A percentile compares a stretch with the other conserved stretches of the same genome.
Evolutionary conservation across 2,329 filamentous ascomycete species (phyloP).

Genomic region (Ustulina deusta): DNA sequence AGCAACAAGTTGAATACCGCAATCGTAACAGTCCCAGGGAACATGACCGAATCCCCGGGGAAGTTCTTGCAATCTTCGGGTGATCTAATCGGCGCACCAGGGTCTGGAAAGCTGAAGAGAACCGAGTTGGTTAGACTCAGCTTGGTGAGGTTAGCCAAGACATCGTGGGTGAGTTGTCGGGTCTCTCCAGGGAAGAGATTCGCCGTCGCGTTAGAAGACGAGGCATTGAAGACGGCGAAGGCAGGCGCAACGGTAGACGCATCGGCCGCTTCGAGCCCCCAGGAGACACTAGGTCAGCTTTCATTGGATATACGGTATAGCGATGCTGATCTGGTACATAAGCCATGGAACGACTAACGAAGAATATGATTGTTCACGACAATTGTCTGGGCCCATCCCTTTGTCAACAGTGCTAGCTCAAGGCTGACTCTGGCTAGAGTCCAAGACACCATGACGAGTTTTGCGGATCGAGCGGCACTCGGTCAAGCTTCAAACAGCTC

Average conservation of each 20-base stretch:
- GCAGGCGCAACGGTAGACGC: conserved; percentile 45
- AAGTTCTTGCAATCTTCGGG: conserved; percentile 48
- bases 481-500: conserved; percentile 20
- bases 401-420: conserved; percentile 35
- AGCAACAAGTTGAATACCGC: conserved; percentile 47
- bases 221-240: conserved; percentile 42
- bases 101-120: conserved; percentile 45
- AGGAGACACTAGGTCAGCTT: conserved; percentile 40
- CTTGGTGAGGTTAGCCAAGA: conserved; percentile 46
- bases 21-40: conserved; percentile 43
- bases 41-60: conserved; percentile 44
- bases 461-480: conserved; percentile 31
- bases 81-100: conserved; percentile 36
- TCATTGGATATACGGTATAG: conserved; percentile 2
- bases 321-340: conserved; percentile 9
- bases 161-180: conserved; percentile 44
- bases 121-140: conserved; percentile 45
- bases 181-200: conserved; percentile 47
- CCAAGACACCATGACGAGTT: conserved; percentile 41
- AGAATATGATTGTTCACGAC: conserved; percentile 45
- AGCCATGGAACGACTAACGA: conserved; percentile 44
- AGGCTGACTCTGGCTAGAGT: conserved; percentile 36
- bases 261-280: conserved; percentile 42
- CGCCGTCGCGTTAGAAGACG: conserved; percentile 47
- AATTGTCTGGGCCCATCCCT: conserved; percentile 44